These are phyloP conservation scores for Trametes versicolor DNA, from an alignment of 1,284 basidiomycete genomes.

Conservation along the genomic window DNA sequence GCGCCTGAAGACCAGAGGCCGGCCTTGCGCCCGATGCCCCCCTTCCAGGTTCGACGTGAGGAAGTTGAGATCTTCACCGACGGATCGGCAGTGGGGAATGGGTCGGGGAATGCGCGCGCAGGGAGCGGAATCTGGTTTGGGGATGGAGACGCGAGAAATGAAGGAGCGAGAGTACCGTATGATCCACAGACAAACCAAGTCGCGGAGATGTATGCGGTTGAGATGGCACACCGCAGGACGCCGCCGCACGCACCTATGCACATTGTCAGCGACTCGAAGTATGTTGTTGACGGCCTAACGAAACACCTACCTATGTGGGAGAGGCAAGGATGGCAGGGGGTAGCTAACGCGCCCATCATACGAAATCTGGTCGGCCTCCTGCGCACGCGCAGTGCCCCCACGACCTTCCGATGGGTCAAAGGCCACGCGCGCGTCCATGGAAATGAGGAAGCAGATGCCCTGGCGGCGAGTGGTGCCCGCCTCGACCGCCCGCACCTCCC, in stretches of 20 bases:
- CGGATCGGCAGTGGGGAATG: neutral
- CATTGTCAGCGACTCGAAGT: neutral
- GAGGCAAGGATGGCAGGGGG: constrained; percentile 5
- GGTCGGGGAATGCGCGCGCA: neutral
- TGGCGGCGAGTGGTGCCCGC: neutral
- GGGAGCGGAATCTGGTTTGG: neutral
- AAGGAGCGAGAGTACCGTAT: neutral
- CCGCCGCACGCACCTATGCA: neutral
- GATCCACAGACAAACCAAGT: neutral
- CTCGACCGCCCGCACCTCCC: neutral
- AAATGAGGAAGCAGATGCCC: constrained; percentile 37
- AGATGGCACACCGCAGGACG: neutral
- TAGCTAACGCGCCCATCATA: neutral
- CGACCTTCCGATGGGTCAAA: constrained; percentile 40
- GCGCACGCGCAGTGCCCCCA: constrained; percentile 28
- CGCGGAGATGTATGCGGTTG: neutral
- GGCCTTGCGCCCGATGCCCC: neutral
- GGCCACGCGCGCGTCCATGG: constrained; percentile 18
- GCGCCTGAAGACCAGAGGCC: neutral
- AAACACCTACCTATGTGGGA: neutral
- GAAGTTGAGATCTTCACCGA: neutral
- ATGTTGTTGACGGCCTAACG: neutral
- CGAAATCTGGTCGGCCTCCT: constrained; percentile 20
- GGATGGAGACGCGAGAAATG: neutral
- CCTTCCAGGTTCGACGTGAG: neutral